Evolutionary conservation across 2,329 filamentous ascomycete species (phyloP).

Genomic region (Cladophialophora exuberans): DNA sequence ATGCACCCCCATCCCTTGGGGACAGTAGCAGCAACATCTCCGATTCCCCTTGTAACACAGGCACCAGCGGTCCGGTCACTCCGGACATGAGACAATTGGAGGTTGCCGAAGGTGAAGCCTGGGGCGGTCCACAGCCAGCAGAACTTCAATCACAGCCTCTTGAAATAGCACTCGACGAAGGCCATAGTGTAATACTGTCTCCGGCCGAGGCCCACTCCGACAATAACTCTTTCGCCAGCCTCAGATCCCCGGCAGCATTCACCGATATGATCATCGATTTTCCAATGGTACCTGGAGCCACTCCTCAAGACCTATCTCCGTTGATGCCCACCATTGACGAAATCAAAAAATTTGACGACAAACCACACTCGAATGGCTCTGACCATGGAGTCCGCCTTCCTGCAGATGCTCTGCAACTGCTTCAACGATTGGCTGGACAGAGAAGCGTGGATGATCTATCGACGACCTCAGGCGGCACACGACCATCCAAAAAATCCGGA

Average conservation of each 20-base stretch:
- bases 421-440: constrained; percentile 71
- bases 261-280: constrained; percentile 48
- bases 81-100: constrained; percentile 63
- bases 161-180: constrained; percentile 42
- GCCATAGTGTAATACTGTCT: constrained; percentile 33
- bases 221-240: constrained; percentile 16
- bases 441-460: constrained; percentile 45
- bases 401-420: constrained; percentile 76
- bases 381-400: constrained; percentile 70
- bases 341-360: constrained; percentile 23
- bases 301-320: constrained; percentile 31
- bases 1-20: constrained; percentile 84
- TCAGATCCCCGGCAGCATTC: constrained; percentile 60
- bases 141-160: constrained; percentile 18
- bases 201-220: constrained; percentile 29
- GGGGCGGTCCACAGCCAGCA: constrained; percentile 23
- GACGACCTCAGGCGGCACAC: constrained; percentile 37
- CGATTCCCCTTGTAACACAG: constrained; percentile 70
- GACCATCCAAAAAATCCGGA: constrained; percentile 21
- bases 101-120: constrained; percentile 20
- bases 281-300: constrained; percentile 42
- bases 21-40: constrained; percentile 81
- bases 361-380: constrained; percentile 30
- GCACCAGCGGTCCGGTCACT: constrained; percentile 75
- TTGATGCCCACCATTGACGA: constrained; percentile 29